Evolutionary conservation across 2,329 filamentous ascomycete species (phyloP).

Genomic region (Dothistroma septosporum): DNA sequence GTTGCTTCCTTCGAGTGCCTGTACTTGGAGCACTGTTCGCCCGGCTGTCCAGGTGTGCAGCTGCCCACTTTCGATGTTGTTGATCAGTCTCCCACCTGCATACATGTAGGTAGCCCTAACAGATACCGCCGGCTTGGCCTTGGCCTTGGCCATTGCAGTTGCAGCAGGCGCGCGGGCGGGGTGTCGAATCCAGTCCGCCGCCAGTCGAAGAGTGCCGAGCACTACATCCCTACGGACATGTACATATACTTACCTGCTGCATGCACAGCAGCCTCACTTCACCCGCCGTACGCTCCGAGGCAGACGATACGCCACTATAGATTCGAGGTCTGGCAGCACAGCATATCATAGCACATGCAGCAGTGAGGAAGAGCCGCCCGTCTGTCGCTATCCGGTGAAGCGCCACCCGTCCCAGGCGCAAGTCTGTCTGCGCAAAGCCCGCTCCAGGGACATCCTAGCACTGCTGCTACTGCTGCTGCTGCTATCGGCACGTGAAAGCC

Average conservation of each 20-base stretch:
- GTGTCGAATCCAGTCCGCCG: neutral
- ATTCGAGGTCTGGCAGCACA: neutral
- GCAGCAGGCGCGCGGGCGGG: neutral
- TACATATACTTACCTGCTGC: too few relatives aligned
- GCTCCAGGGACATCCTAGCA: neutral
- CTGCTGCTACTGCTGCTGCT: too few relatives aligned
- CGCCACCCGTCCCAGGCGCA: neutral
- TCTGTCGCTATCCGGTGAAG: neutral
- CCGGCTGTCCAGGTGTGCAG: too few relatives aligned
- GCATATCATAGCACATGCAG: neutral
- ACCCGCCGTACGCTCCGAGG: neutral
- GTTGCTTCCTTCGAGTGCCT: too few relatives aligned
- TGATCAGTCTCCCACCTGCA: neutral
- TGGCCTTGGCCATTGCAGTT: neutral
- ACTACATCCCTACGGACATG: too few relatives aligned
- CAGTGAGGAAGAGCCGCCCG: neutral
- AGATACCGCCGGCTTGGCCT: neutral
- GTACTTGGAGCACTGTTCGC: too few relatives aligned
- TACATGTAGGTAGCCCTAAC: too few relatives aligned
- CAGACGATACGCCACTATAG: neutral
- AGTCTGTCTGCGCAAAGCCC: neutral
- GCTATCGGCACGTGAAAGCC: slow-evolving; percentile 7
- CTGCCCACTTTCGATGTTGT: too few relatives aligned
- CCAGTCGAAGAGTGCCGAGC: neutral
- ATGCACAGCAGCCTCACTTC: neutral